phyloP scores from a whole-genome alignment of 2,329 filamentous ascomycete genomes.

The Lasiodiplodia gonubiensis region DNA sequence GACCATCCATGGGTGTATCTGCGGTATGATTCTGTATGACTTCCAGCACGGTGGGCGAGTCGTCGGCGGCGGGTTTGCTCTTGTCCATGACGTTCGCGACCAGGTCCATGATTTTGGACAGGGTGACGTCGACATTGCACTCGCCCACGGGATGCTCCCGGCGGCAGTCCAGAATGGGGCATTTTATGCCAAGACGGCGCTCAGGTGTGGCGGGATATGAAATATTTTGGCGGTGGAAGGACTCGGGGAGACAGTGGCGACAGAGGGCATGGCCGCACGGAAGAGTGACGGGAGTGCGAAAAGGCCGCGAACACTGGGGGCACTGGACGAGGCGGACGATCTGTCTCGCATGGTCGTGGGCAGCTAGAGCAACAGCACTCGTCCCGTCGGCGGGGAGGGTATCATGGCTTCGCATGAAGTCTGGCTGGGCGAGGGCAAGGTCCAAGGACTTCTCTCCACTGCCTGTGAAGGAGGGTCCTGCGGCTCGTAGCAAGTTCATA shows the following conservation, averaged over 20 bases:
- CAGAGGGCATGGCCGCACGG: constrained; percentile 85
- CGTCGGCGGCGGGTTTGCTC: constrained; percentile 41
- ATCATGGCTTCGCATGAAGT: constrained; percentile 53
- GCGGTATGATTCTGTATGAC: constrained; percentile 40
- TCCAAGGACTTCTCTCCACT: constrained; percentile 43
- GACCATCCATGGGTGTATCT: constrained; percentile 43
- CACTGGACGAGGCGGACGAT: constrained; percentile 81
- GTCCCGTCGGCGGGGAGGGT: constrained; percentile 40
- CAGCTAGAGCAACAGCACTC: constrained; percentile 48
- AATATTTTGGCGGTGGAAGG: constrained; percentile 70
- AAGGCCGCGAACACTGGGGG: constrained; percentile 70
- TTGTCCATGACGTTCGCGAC: constrained; percentile 58
- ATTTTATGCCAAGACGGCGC: constrained; percentile 73
- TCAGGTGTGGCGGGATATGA: constrained; percentile 75
- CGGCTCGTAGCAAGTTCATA: constrained; percentile 45
- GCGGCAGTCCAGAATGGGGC: constrained; percentile 70
- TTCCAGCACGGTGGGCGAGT: constrained; percentile 49
- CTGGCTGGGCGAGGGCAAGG: constrained; percentile 36
- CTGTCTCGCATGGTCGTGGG: constrained; percentile 63
- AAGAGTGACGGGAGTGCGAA: constrained; percentile 73
- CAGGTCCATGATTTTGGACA: constrained; percentile 72
- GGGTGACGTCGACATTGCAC: constrained; percentile 76
- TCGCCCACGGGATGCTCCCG: constrained; percentile 78
- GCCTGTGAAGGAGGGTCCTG: constrained; percentile 42
- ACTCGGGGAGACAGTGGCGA: constrained; percentile 71